Conservation (phyloP, 345 rosid genomes). For the Physaria fendleri region DNA sequence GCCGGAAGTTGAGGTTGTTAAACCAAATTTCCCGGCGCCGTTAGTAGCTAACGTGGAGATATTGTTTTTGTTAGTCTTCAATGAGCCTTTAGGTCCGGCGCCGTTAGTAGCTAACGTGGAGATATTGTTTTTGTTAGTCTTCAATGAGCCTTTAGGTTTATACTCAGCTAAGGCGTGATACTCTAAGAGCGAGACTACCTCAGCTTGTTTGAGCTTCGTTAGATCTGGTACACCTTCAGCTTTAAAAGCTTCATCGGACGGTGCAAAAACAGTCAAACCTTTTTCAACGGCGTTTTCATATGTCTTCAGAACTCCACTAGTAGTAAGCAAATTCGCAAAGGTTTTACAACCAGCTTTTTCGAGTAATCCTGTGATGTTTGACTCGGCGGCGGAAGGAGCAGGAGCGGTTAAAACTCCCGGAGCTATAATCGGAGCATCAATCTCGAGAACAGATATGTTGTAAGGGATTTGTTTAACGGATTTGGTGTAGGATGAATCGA, state of each 20-base stretch:
- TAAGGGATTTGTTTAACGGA: no score
- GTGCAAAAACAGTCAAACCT: slow-evolving; percentile 83
- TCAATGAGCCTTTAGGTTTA: slow-evolving; percentile 59
- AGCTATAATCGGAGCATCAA: slow-evolving; percentile 57
- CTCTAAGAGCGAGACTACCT: slow-evolving; percentile 62
- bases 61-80: slow-evolving; percentile 54
- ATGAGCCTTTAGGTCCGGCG: slow-evolving; percentile 58
- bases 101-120: slow-evolving; percentile 68
- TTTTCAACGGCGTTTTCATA: slow-evolving; percentile 53
- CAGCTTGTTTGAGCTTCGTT: slow-evolving; percentile 64
- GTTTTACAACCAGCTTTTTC: slow-evolving; percentile 90
- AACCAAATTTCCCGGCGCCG: slow-evolving; percentile 64
- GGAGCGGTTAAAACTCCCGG: slow-evolving; percentile 62
- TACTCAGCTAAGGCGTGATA: slow-evolving; percentile 64
- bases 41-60: slow-evolving; percentile 66
- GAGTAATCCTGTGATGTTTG: slow-evolving; percentile 64
- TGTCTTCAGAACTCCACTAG: slow-evolving; percentile 74
- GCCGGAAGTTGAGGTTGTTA: slow-evolving; percentile 54
- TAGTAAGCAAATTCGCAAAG: slow-evolving; percentile 47
- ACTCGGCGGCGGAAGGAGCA: slow-evolving; percentile 49
- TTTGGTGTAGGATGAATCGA: no score
- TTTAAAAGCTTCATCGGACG: slow-evolving; percentile 84
- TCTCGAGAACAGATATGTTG: no score
- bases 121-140: slow-evolving; percentile 53
- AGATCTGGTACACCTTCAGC: slow-evolving; percentile 64